A percentile compares a stretch with the other conserved stretches of the same genome.
Conservation (phyloP, 1,284 basidiomycete genomes). For the Wolfiporia cocos region DNA sequence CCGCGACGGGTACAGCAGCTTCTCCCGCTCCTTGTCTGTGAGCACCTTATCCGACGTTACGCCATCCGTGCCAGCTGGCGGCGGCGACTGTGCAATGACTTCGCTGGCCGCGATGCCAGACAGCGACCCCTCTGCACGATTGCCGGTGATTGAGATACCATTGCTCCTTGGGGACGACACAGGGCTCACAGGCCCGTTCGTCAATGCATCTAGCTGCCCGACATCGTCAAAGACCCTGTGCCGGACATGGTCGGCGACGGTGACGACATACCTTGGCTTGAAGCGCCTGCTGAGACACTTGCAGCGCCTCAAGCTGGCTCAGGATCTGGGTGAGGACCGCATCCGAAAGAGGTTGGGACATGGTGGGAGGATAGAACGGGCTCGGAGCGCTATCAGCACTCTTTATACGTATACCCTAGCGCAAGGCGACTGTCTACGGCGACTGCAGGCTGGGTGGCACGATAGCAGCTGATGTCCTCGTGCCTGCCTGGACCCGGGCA, state of each 20-base stretch:
- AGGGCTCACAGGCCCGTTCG: constrained; percentile 18
- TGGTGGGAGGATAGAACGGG: too few relatives aligned
- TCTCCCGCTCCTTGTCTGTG: constrained; percentile 66
- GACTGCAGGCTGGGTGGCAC: too few relatives aligned
- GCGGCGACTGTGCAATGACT: constrained; percentile 13
- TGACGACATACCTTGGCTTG: constrained; percentile 56
- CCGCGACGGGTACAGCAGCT: constrained; percentile 67
- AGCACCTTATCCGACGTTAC: constrained; percentile 15
- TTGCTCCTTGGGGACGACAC: constrained; percentile 19
- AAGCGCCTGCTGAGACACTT: constrained; percentile 66
- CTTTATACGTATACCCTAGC: too few relatives aligned
- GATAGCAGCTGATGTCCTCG: too few relatives aligned
- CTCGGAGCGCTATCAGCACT: too few relatives aligned
- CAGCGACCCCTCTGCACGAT: constrained; percentile 17
- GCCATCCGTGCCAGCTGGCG: constrained; percentile 21
- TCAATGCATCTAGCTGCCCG: constrained; percentile 33
- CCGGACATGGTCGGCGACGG: not conserved
- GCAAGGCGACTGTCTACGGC: too few relatives aligned
- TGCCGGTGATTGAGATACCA: constrained; percentile 20
- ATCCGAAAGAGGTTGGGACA: constrained; percentile 39
- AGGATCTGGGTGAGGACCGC: constrained; percentile 69
- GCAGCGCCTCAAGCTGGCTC: constrained; percentile 59
- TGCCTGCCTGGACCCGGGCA: too few relatives aligned
- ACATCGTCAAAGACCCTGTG: not conserved
- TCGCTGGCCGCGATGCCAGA: constrained; percentile 13